Evolutionary conservation across 2,329 filamentous ascomycete genomes (phyloP).

Genomic region (Nannizziopsis arthrosporioides): DNA sequence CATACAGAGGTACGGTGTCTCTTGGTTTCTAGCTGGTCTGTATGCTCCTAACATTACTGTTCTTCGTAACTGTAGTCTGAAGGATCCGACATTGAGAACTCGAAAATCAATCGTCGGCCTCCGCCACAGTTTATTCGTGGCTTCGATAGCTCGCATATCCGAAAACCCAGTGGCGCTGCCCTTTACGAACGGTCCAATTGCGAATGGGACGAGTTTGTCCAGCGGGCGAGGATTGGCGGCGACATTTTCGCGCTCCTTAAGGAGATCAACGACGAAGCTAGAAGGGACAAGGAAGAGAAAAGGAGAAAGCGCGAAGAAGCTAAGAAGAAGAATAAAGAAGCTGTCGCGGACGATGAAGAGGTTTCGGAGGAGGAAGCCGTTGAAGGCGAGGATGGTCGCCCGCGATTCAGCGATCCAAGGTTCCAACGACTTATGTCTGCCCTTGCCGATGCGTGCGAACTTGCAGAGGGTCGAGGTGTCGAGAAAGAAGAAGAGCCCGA

Average conservation of each 20-base stretch:
- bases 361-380: constrained; percentile 1
- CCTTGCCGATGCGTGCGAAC: constrained; percentile 19
- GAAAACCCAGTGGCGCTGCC: constrained; percentile 25
- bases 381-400: background rate
- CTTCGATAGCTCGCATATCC: constrained; percentile 27
- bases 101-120: constrained; percentile 3
- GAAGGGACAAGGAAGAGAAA: constrained; percentile 7
- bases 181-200: constrained; percentile 26
- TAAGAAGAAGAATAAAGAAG: constrained; percentile 11
- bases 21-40: background rate
- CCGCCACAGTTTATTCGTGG: constrained; percentile 15
- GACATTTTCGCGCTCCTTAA: constrained; percentile 32
- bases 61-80: constrained; percentile 8
- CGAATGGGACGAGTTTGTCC: constrained; percentile 33
- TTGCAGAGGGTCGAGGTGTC: constrained; percentile 18
- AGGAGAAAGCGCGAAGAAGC: constrained; percentile 11
- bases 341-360: constrained; percentile 4
- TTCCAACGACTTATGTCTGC: constrained; percentile 15
- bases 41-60: constrained; percentile 1
- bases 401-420: constrained; percentile 5
- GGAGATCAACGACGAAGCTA: constrained; percentile 24
- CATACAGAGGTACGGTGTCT: constrained; percentile 28
- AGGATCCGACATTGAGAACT: constrained; percentile 14
- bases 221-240: constrained; percentile 28
- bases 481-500: constrained; percentile 23